Conservation (phyloP, 306 rosid species). For the Clitoria ternatea region DNA sequence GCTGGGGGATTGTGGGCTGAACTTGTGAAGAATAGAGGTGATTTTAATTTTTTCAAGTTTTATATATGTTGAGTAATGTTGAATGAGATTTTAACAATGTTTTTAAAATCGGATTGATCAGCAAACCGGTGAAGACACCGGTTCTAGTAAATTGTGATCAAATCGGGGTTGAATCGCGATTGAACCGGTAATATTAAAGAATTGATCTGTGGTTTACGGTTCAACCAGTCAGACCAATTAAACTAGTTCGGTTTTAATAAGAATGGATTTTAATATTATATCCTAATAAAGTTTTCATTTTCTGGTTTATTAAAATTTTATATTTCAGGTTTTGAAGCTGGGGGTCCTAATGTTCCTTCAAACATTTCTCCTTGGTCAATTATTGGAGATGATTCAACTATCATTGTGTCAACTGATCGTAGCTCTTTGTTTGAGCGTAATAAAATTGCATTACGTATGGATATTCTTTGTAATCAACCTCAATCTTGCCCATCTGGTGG, state of each 20-base stretch:
- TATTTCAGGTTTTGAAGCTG: slow-evolving; percentile 74
- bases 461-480: slow-evolving; percentile 50
- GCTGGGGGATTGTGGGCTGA: slow-evolving; percentile 87
- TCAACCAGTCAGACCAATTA: no score
- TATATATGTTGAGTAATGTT: no score
- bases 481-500: slow-evolving; percentile 55
- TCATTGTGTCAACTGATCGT: slow-evolving; percentile 56
- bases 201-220: no score
- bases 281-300: background rate
- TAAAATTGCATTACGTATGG: slow-evolving; percentile 55
- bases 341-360: slow-evolving; percentile 56
- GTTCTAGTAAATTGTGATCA: no score
- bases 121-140: no score
- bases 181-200: no score
- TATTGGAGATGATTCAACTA: slow-evolving; percentile 53
- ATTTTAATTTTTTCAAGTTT: background rate
- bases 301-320: background rate
- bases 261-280: no score
- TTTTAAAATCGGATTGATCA: no score
- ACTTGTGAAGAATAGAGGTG: slow-evolving; percentile 68
- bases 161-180: no score
- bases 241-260: no score
- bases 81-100: no score
- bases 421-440: slow-evolving; percentile 62
- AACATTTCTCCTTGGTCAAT: slow-evolving; percentile 65